Evolutionary conservation across 495 filamentous ascomycete genomes (phyloP), one percentile per base, ranked within the genome.

Genomic region (Apiosordaria backusii): DNA sequence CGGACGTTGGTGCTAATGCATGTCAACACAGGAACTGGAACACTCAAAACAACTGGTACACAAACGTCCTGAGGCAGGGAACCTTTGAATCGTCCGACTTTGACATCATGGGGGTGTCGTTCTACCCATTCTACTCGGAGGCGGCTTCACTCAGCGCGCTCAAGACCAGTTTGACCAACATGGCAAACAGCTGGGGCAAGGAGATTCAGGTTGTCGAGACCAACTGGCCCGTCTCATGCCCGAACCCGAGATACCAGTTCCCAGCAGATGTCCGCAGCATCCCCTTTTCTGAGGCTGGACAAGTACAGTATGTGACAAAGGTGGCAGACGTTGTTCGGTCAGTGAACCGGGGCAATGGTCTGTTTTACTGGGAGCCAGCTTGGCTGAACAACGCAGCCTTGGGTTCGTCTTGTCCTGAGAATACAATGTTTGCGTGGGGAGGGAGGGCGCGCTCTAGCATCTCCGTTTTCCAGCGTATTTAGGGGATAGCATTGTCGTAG

Each of bases 361-460:
- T 90, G 54, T 89, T 89, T 70, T 91, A 90, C 63, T 90, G 89
- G 88, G 87, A 90, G 72, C 89, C 88, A 4, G 87, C 84, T 7
- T 91, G 88, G 88, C 79, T 89, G 55, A 76, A 85, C 55, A 90
- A 90, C 73, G 82, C 82, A 15, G 82, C 74, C 15, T 74, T 90
- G 64, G 88, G 89, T 3, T 79, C 78, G 7, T 81, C 77, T 4
- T 83, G 81, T 62, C 74, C 76, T 9, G 78, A 77, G 19, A 82
- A 81, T 70, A 80, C 76, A 27, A 83, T 82, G 79, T 82, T 83
- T 63, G 70, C 76, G 62, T 53, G 29, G 27, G 63, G 67, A 1
- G 77, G 77, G 1, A 67, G 70, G 24, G 77, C 74, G 5, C 64
- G 73, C n/a, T 74, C 71, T 15, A 77, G 75, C 35, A 35, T 77